Percentiles rank a stretch among this genome's conserved stretches.
These are phyloP conservation scores for Botrytis fabae DNA, from an alignment of 2,329 filamentous ascomycete genomes.

Conservation along the genomic window DNA sequence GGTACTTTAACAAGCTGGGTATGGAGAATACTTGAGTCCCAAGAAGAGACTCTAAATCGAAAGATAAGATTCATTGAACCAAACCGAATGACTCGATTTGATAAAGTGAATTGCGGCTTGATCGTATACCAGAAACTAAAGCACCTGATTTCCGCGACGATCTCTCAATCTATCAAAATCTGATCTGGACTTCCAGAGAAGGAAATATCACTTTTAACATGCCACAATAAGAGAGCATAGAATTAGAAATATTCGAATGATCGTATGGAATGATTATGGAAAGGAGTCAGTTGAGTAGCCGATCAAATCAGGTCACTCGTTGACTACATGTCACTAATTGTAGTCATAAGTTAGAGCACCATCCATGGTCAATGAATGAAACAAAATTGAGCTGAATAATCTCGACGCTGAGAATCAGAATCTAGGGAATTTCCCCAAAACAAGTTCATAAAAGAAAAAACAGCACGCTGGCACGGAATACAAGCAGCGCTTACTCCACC, in stretches of 20 bases:
- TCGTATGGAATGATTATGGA: neutral
- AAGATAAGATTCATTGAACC: neutral
- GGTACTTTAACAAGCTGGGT: neutral
- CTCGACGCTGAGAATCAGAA: fast-evolving
- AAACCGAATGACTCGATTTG: neutral
- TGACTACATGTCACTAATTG: neutral
- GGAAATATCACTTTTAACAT: neutral
- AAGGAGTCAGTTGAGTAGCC: neutral
- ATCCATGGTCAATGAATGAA: neutral
- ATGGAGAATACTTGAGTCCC: neutral
- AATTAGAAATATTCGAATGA: fast-evolving
- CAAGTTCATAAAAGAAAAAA: neutral
- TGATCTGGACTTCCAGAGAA: neutral
- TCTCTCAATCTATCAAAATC: neutral
- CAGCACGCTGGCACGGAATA: neutral
- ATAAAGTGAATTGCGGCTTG: neutral
- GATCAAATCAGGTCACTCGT: neutral
- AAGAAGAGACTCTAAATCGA: neutral
- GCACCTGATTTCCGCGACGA: neutral
- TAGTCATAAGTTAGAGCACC: neutral
- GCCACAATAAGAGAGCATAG: neutral
- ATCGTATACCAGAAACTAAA: neutral
- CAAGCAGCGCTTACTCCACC: neutral
- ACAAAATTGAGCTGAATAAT: neutral
- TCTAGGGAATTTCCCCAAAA: fast-evolving